Evolutionary conservation across 345 rosid species (phyloP).

Genomic region (Rhizophora mangle): DNA sequence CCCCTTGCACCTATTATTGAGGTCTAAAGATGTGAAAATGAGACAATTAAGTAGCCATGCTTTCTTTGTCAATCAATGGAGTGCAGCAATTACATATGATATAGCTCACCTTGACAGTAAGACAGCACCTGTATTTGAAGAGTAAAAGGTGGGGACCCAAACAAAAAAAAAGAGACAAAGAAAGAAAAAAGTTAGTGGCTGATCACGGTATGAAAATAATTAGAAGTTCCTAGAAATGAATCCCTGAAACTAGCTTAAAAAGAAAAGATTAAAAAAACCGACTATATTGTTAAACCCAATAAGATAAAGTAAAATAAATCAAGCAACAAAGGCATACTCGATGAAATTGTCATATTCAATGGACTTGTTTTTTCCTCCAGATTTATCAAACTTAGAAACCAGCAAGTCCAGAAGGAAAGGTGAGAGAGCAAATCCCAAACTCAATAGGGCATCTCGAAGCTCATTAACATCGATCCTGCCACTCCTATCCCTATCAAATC

Average conservation of each 20-base stretch:
- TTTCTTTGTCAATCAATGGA: too few species aligned
- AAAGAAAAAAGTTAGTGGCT: background rate
- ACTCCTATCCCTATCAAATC: slow-evolving; percentile 81
- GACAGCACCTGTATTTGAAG: slow-evolving; percentile 73
- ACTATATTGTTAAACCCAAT: background rate
- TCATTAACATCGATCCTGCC: slow-evolving; percentile 76
- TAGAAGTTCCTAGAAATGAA: too few species aligned
- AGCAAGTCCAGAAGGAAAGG: slow-evolving; percentile 69
- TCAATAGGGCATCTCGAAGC: slow-evolving; percentile 72
- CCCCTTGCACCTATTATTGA: too few species aligned
- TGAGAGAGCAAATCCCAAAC: slow-evolving; percentile 71
- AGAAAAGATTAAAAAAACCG: too few species aligned
- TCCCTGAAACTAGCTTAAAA: too few species aligned
- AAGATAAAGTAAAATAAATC: background rate
- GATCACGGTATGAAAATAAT: background rate
- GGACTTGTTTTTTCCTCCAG: slow-evolving; percentile 65
- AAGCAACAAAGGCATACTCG: slow-evolving; percentile 49
- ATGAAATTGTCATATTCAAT: slow-evolving; percentile 95
- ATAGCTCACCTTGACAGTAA: slow-evolving; percentile 75
- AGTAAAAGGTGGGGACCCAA: background rate
- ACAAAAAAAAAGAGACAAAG: background rate
- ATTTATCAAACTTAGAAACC: slow-evolving; percentile 78
- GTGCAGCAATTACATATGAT: too few species aligned
- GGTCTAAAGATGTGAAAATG: too few species aligned
- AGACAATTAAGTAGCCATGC: too few species aligned